Evolutionary conservation across 2,329 filamentous ascomycete genomes (phyloP), one percentile per base, ranked within the genome.

Genomic region (Cladophialophora bantiana): DNA sequence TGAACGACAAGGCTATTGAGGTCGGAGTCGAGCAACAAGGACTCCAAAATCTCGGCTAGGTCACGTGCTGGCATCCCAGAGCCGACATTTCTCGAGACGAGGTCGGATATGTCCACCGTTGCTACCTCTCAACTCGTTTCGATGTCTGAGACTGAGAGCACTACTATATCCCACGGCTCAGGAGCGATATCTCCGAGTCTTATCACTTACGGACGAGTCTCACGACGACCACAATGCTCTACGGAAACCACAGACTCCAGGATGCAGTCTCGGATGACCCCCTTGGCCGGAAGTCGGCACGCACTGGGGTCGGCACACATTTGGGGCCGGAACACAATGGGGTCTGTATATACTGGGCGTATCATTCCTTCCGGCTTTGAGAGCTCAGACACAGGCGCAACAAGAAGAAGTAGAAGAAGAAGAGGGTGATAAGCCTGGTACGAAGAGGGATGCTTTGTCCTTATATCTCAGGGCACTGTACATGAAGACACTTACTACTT

Each of bases 81-180:
- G 45, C 45, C 45, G 18, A 26, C 12, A 31, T 50, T 50, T 50
- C 45, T 50, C 45, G 45, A 50, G 45, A 50, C 45, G 45, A 50
- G 45, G 45, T 50, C 45, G 45, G 45, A 31, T 50, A 50, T 50
- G 18, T 31, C 45, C 45, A 50, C 45, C 20, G 10, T 50, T 10
- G 7, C 45, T 50, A 50, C 26, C 45, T 50, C 18, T 50, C 18
- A 13, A 26, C 12, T 50, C 45, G 45, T 50, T 10, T 18, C 45
- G 45, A 50, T 7, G 10, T 50, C 26, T 26, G 26, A 26, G 26
- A 26, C 26, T 3, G 26, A 26, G 3, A 26, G 26, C 26, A 20
- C 9, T 10, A 12, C 13, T 4, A 12, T 50, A 26, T 50, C 45
- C 45, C 31, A 50, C 45, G 45, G 45, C 20, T 26, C 45, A 50